phyloP scores from a whole-genome alignment of 2,329 filamentous ascomycete genomes.

The Pseudocercospora cruenta region DNA sequence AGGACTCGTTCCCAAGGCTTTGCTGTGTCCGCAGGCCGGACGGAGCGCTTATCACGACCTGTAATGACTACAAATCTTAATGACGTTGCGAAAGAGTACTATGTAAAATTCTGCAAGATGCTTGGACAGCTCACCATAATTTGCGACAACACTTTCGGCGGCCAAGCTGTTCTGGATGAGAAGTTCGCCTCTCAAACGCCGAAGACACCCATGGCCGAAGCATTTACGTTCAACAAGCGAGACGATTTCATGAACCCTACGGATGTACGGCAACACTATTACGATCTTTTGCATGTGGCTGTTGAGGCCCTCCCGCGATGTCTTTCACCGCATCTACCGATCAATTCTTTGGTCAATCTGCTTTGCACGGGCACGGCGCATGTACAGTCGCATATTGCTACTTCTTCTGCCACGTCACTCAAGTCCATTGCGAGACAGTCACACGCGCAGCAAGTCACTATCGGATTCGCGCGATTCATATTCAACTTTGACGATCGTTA shows the following conservation, averaged over 20 bases:
- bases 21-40: constrained; percentile 49
- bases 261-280: constrained; percentile 92
- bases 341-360: constrained; percentile 91
- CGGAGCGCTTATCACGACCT: constrained; percentile 68
- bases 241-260: constrained; percentile 74
- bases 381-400: constrained; percentile 87
- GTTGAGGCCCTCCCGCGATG: constrained; percentile 96
- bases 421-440: constrained; percentile 94
- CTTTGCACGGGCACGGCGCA: constrained; percentile 96
- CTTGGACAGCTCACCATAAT: constrained; percentile 94
- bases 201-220: constrained; percentile 92
- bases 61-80: constrained; percentile 66
- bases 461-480: constrained; percentile 95
- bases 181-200: constrained; percentile 86
- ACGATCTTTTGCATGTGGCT: constrained; percentile 91
- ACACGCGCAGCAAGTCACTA: constrained; percentile 92
- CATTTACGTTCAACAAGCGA: constrained; percentile 84
- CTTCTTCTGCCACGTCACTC: constrained; percentile 86
- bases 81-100: constrained; percentile 81
- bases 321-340: constrained; percentile 84
- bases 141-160: constrained; percentile 95
- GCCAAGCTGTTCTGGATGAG: constrained; percentile 91
- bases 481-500: constrained; percentile 98
- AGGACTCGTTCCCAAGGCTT: constrained; percentile 42
- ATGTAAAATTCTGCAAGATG: constrained; percentile 90